Conservation (phyloP, 108 stramenopile species). For the Skeletonema potamos region DNA sequence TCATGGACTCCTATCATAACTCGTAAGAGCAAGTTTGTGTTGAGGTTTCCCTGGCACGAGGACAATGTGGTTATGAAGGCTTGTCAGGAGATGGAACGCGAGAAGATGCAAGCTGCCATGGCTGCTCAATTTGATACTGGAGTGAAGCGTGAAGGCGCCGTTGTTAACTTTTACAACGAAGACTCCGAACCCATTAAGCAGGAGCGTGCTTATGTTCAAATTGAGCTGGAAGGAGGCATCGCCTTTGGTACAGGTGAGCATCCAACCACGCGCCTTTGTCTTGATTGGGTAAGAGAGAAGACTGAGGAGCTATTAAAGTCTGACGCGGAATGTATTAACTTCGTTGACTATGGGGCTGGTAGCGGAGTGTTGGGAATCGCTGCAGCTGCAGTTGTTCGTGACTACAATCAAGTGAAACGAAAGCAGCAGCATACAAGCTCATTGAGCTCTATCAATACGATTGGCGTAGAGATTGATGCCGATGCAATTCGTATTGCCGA, state of each 20-base stretch:
- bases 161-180: constrained; percentile 34
- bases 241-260: constrained; percentile 91
- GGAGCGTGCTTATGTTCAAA: constrained; percentile 32
- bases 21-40: constrained; percentile 45
- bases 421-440: background rate
- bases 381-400: constrained; percentile 59
- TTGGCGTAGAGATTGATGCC: constrained; percentile 83
- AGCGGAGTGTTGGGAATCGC: constrained; percentile 85
- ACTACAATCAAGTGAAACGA: constrained; percentile 12
- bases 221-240: constrained; percentile 74
- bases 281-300: constrained; percentile 59
- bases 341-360: constrained; percentile 83
- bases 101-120: constrained; percentile 30
- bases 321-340: constrained; percentile 12
- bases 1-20: constrained; percentile 78
- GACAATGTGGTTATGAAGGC: constrained; percentile 55
- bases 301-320: constrained; percentile 21
- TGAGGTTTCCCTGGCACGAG: constrained; percentile 77
- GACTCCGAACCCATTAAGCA: constrained; percentile 7
- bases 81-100: constrained; percentile 35
- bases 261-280: constrained; percentile 78
- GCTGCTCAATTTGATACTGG: constrained; percentile 22
- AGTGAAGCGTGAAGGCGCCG: constrained; percentile 38
- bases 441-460: constrained; percentile 27
- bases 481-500: constrained; percentile 82